Conservation (phyloP, 305 asterid genomes). For the Fraxinus floribunda region DNA sequence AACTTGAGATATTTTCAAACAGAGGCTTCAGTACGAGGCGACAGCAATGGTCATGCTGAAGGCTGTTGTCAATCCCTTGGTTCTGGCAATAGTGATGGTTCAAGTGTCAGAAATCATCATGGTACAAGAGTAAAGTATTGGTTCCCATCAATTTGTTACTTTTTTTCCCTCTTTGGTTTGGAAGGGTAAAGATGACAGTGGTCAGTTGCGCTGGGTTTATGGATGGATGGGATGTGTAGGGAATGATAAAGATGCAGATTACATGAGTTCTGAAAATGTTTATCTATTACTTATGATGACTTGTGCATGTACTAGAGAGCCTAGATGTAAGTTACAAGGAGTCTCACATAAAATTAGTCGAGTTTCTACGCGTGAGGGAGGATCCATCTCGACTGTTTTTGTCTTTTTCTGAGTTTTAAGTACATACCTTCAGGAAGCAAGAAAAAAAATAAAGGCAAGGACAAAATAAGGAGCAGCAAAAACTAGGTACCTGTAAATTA, state of each 20-base stretch:
- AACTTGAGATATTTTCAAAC: not conserved
- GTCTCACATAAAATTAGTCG: not conserved
- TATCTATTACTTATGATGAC: not conserved
- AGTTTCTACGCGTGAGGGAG: not conserved
- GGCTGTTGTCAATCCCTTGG: not conserved
- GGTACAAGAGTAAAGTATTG: not conserved
- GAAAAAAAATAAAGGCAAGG: not conserved
- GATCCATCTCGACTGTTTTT: not conserved
- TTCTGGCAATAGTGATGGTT: not conserved
- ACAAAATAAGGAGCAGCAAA: not conserved
- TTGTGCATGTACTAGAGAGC: not conserved
- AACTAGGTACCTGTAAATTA: constrained; percentile 60
- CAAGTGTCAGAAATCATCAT: not conserved
- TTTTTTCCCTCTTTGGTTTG: not conserved
- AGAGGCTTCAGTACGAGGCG: not conserved
- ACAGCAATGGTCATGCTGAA: not conserved
- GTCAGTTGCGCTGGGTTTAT: not conserved
- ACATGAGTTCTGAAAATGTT: not conserved
- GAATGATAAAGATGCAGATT: not conserved
- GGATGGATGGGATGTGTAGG: not conserved
- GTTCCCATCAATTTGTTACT: not conserved
- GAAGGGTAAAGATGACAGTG: not conserved
- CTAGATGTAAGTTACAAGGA: not conserved
- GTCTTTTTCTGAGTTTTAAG: not conserved
- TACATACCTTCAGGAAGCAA: not conserved